Evolutionary conservation across 371 early-diverging fungal species (phyloP), one percentile per base, ranked within the genome.

Genomic region (Circinella umbellata): DNA sequence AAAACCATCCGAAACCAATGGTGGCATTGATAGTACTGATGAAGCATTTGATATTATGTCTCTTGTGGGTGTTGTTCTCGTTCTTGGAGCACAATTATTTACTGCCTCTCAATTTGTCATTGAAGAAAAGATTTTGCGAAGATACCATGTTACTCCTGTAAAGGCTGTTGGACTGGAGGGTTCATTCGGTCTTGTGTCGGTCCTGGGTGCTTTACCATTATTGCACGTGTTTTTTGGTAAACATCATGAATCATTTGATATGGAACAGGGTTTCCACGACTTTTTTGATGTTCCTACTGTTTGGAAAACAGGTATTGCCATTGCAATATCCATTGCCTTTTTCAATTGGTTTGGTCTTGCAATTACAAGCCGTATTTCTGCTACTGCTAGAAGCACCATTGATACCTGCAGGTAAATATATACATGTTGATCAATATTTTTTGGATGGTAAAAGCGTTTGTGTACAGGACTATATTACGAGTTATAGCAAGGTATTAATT

Each of bases 331-430:
- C 1, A 96, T 98, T 72, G 93, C 96, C 18, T 89, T 93, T 64
- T 98, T 96, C 86, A 98, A 98, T 80, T 97, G 92, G 86, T 96
- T 95, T 78, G 98, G 98, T 5, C 85, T 98, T 36, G 90, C 93
- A 1, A 95, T 98, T 39, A 98, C 98, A 4, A 84, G 90, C 57
- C 84, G 81, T 35, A 85, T 97, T 55, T 91, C 91, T 38, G 96
- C 97, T 38, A 96, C 97, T 1, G 89, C 95, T 20, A 86, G 98
- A 49, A 92, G 93, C 13, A 98, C 97, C 6, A 97, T 98, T 66
- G 98, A 98, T 76, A 93, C 97, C 10, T 94, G 95, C 90, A 86
- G 85, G 85, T 84, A 82, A 75, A 36, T 64, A 17, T 15, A 27
- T 27, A 27, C 27, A 27, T 27, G 27, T 27, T 27, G 2, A 27